These are phyloP conservation scores for Dentipellis fragilis DNA, from an alignment of 768 basidiomycete genomes.

Conservation along the genomic window DNA sequence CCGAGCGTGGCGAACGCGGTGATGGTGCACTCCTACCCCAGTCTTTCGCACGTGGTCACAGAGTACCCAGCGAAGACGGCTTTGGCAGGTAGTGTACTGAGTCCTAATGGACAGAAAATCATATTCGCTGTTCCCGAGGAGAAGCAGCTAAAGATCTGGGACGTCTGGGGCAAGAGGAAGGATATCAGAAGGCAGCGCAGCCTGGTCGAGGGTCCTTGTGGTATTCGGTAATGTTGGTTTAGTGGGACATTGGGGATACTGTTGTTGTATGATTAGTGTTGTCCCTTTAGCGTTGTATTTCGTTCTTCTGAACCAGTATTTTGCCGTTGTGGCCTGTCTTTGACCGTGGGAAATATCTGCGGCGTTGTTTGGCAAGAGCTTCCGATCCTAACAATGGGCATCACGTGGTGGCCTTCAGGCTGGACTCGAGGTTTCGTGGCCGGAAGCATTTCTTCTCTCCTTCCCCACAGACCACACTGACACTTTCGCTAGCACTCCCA, in stretches of 20 bases:
- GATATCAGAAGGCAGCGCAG: conserved; percentile 3
- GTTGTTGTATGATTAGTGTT: neutral
- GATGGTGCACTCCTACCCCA: conserved; percentile 50
- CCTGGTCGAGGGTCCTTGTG: neutral
- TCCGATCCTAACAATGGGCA: neutral
- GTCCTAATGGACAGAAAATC: conserved; percentile 40
- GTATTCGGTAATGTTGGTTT: neutral
- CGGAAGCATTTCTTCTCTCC: neutral
- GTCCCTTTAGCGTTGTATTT: neutral
- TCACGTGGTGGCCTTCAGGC: too few species aligned
- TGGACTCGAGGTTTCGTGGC: too few species aligned
- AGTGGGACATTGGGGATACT: neutral
- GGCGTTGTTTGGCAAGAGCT: neutral
- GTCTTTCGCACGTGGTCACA: conserved; percentile 21
- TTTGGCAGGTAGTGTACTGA: conserved; percentile 38
- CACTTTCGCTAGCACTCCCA: neutral
- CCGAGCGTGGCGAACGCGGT: conserved; percentile 23
- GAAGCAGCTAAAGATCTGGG: conserved; percentile 57
- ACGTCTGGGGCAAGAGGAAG: conserved; percentile 38
- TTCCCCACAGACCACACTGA: neutral
- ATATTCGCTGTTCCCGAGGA: conserved; percentile 55
- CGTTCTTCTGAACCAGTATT: neutral
- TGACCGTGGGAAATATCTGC: neutral
- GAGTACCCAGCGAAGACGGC: neutral
- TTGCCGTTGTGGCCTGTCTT: neutral